Evolutionary conservation across 2,329 filamentous ascomycete species (phyloP), one percentile per base, ranked within the genome.

Genomic region (Cercospora sp.): DNA sequence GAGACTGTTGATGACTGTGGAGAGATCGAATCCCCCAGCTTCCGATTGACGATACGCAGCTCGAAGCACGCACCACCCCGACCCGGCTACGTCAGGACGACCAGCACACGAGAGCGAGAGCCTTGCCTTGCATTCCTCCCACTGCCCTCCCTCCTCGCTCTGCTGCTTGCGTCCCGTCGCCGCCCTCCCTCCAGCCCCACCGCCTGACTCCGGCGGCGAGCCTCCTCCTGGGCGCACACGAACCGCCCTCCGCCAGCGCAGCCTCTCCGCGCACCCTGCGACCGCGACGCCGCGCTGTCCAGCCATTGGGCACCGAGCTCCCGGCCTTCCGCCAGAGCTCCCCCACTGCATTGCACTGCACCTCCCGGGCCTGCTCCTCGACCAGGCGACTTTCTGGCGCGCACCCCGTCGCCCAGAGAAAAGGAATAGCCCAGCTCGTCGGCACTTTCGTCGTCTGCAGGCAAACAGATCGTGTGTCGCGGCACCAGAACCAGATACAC

Each of bases 261-360:
- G 51, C 63, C 26, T 28, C 30, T 18, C 61, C 31, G 64, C 64
- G 16, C 64, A 58, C 45, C 23, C n/a, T 31, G 45, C 58, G 26
- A 30, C 64, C 33, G 42, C 42, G 18, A 31, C 55, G 36, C 33
- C 55, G 33, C 36, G 45, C 30, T 30, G 30, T 40, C 60, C 60
- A 33, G 57, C 64, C 64, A 66, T 67, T 67, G 65, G 65, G 57
- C 51, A 45, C 53, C 58, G 51, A 67, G 53, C 65, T 58, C 20
- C 30, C 45, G 30, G 31, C 30, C 36, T 62, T 28, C 60, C 23
- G 42, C 42, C 60, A 62, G 51, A 58, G 31, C 62, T 61, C 36
- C 59, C 53, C 53, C 42, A 51, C 42, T 64, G 63, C 23, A 8
- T 28, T 20, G 63, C 55, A 31, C 59, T 66, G 57, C 64, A 57